A percentile compares a stretch with the other conserved stretches of the same genome.
Evolutionary conservation across 345 rosid genomes (phyloP).

Genomic region (Hirschfeldia incana): DNA sequence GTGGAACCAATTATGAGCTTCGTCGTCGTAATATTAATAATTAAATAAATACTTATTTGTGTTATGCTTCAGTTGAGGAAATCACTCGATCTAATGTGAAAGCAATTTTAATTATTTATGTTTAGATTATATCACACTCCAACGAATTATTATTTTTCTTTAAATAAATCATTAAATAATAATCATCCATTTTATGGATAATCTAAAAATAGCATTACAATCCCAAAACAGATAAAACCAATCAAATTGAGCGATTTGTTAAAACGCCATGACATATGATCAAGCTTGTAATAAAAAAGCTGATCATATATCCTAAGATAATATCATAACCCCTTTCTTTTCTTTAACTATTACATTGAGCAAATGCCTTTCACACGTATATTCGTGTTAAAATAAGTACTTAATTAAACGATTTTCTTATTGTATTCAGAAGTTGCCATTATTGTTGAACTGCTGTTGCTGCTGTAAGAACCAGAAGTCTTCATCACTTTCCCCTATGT

Average conservation of each 20-base stretch:
- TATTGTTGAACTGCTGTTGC: slow-evolving; percentile 60
- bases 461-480: slow-evolving; percentile 68
- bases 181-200: slow-evolving; percentile 1
- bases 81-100: slow-evolving; percentile 36
- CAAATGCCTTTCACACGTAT: slow-evolving; percentile 41
- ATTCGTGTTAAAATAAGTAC: slow-evolving; percentile 9
- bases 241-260: slow-evolving; percentile 28
- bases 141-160: not conserved
- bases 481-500: slow-evolving; percentile 51
- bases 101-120: slow-evolving; percentile 13
- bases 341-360: slow-evolving; percentile 29
- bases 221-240: slow-evolving; percentile 15
- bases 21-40: slow-evolving; percentile 30
- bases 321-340: slow-evolving; percentile 21
- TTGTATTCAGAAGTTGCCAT: slow-evolving; percentile 47
- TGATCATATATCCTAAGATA: slow-evolving; percentile 30
- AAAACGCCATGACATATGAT: slow-evolving; percentile 28
- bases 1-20: slow-evolving; percentile 78
- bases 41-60: slow-evolving; percentile 10
- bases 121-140: not conserved
- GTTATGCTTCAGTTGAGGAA: slow-evolving; percentile 45
- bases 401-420: not conserved
- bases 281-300: slow-evolving; percentile 37
- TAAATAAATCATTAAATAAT: not conserved
- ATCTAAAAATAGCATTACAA: slow-evolving; percentile 32